Evolutionary conservation across 805 yeast species (phyloP), one percentile per base, ranked within the genome.

Genomic region (Pichia paraexigua): DNA sequence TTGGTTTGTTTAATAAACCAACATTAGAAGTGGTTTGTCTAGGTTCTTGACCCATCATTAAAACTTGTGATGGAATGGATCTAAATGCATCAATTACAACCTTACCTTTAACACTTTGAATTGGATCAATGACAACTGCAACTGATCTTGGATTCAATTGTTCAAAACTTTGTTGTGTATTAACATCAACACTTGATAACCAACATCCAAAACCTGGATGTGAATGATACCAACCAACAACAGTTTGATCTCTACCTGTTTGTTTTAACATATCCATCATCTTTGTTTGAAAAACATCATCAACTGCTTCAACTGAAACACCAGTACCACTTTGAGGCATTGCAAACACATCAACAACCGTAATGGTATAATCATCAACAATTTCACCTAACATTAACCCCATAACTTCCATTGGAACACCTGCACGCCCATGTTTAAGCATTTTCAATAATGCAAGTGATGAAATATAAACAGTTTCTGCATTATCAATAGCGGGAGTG

Each of bases 171-270:
- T 92, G 97, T 66, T 94, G 99, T 3, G 99, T 94, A 69, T 90
- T 89, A 54, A 94, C 95, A 78, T 94, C 99, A 28, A 94, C 98
- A 28, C 91, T 83, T 13, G 98, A 91, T 60, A 94, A 77, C 99
- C 99, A 94, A 74, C 99, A 94, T n/a, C 99, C 99, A 67, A 92
- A 94, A 18, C 99, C 99, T 5, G 99, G 99, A 71, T 94, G 99
- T 15, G 98, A 91, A 67, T 94, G 99, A 73, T 94, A 94, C 99
- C 99, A 94, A 35, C 99, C 99, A 47, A 94, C 99, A 49, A 94
- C 99, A 88, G 88, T 90, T 68, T 94, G 95, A 70, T 91, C 97
- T 69, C 99, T 79, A n/a, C 99, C 99, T 0, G 99, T 94, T 69
- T 94, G 99, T 71, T 87, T 83, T 64, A 94, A 78, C 99, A 94